These are phyloP conservation scores for Rosellinia necatrix DNA, from an alignment of 2,329 filamentous ascomycete species.

Conservation along the genomic window DNA sequence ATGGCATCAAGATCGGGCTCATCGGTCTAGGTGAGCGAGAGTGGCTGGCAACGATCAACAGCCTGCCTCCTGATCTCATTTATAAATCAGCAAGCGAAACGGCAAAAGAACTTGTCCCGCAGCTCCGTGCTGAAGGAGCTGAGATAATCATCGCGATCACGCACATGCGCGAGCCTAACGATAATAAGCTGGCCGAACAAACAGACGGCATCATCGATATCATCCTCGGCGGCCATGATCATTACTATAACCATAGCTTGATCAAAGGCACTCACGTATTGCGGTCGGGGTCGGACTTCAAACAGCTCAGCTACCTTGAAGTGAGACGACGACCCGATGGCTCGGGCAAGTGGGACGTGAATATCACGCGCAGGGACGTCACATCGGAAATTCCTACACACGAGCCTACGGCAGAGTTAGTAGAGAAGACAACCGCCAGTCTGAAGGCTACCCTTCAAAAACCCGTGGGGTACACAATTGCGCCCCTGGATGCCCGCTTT, in stretches of 20 bases:
- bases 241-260: conserved; percentile 79
- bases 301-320: conserved; percentile 88
- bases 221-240: conserved; percentile 87
- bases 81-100: conserved; percentile 80
- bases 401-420: conserved; percentile 61
- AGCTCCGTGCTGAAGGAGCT: conserved; percentile 74
- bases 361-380: conserved; percentile 76
- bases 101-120: conserved; percentile 74
- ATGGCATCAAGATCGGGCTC: conserved; percentile 83
- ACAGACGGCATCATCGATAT: conserved; percentile 78
- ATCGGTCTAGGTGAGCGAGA: conserved; percentile 86
- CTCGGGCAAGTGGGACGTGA: conserved; percentile 71
- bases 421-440: conserved; percentile 71
- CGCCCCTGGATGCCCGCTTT: conserved; percentile 84
- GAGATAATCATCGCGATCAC: conserved; percentile 83
- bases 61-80: conserved; percentile 77
- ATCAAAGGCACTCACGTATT: conserved; percentile 82
- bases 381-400: conserved; percentile 71
- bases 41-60: conserved; percentile 89
- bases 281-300: conserved; percentile 90
- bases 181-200: conserved; percentile 80
- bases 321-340: conserved; percentile 58
- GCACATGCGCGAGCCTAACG: conserved; percentile 87
- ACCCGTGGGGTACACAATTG: conserved; percentile 80
- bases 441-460: conserved; percentile 80